Percentiles rank a stretch among this genome's conserved stretches.
phyloP scores from a whole-genome alignment of 768 basidiomycete species.

The Termitomyces sp. region DNA sequence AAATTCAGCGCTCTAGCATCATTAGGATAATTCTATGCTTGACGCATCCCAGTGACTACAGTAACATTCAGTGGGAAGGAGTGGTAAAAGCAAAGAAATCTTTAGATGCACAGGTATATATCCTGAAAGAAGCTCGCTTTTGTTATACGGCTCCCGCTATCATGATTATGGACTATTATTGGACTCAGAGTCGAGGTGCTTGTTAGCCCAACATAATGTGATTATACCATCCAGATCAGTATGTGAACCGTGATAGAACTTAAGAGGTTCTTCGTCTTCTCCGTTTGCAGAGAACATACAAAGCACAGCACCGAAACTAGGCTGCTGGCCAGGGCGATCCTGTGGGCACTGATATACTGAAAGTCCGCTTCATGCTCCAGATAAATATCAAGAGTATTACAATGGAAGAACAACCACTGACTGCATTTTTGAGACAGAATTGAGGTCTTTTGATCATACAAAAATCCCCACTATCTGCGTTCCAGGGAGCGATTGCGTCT shows the following conservation, averaged over 20 bases:
- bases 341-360: background rate
- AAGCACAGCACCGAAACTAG: background rate
- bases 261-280: background rate
- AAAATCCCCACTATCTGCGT: too few species aligned
- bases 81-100: too few species aligned
- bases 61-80: too few species aligned
- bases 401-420: background rate
- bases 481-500: too few species aligned
- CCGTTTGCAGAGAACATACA: background rate
- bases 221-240: constrained; percentile 9
- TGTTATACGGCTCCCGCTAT: background rate
- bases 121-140: background rate
- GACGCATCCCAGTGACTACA: too few species aligned
- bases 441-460: too few species aligned
- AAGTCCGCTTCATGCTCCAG: background rate
- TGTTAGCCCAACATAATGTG: background rate
- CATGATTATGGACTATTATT: constrained; percentile 16
- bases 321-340: background rate
- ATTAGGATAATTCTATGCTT: too few species aligned
- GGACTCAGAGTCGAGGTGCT: constrained; percentile 12
- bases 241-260: background rate
- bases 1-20: too few species aligned
- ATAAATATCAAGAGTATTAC: too few species aligned
- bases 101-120: background rate
- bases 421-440: too few species aligned